Conservation (phyloP, 768 basidiomycete genomes). For the Lactifluus subvellereus region DNA sequence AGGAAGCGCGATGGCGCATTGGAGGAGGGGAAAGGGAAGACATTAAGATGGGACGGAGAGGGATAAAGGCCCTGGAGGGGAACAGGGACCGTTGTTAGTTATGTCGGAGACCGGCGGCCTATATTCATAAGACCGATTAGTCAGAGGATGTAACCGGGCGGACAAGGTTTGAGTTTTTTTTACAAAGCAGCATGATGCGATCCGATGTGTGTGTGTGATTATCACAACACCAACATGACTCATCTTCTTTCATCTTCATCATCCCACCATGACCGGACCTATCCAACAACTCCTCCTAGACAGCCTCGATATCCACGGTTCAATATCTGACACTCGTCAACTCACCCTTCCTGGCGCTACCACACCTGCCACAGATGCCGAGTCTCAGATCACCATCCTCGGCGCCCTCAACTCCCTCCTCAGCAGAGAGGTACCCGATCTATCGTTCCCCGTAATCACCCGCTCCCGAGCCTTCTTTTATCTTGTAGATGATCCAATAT, state of each 20-base stretch:
- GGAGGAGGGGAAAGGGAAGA: constrained; percentile 38
- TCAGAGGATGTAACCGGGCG: neutral
- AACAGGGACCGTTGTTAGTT: neutral
- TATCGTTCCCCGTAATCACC: neutral
- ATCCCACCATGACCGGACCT: constrained; percentile 56
- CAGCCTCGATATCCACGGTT: constrained; percentile 49
- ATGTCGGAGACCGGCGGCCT: neutral
- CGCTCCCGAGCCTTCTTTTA: constrained; percentile 14
- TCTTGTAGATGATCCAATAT: constrained; percentile 71
- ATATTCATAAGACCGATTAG: neutral
- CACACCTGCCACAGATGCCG: constrained; percentile 53
- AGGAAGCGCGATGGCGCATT: constrained; percentile 51
- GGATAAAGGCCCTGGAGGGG: neutral
- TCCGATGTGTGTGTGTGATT: too few relatives aligned
- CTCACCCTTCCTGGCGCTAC: constrained; percentile 61
- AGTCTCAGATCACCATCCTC: constrained; percentile 78
- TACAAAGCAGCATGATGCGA: too few relatives aligned
- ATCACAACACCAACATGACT: neutral
- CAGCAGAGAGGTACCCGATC: constrained; percentile 20
- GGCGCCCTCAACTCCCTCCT: constrained; percentile 86
- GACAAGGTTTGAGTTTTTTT: too few relatives aligned
- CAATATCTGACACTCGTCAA: constrained; percentile 63
- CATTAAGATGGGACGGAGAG: constrained; percentile 21
- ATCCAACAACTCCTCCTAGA: constrained; percentile 79
- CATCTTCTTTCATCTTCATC: neutral